Evolutionary conservation across 139 green algal species (phyloP), one percentile per base, ranked within the genome.

Genomic region (Coccomyxa sp.): DNA sequence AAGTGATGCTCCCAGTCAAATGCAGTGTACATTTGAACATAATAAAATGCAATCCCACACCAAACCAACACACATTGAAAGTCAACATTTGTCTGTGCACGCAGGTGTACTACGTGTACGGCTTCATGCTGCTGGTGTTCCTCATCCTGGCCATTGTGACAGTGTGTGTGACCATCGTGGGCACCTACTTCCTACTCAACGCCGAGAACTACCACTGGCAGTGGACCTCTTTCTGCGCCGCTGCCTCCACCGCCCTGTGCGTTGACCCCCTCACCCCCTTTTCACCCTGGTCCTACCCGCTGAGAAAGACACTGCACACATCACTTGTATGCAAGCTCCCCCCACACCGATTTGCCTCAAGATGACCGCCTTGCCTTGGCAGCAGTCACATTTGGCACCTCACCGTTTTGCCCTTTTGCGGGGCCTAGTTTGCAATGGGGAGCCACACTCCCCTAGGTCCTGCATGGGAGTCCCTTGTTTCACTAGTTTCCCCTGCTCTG

Each of bases 131-230:
- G 81, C 93, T 99, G 21, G 96, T 99, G 81, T 95, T 98, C 82
- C 66, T 97, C 71, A 98, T 99, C 89, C 89, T 99, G 63, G 79
- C 96, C 45, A 93, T 98, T 28, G 96, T 99, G 28, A 98, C 94
- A 0, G 81, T 93, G 11, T 98, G 94, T 82, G 91, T 96, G 11
- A 96, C 94, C 31, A 92, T 99, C 68, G 96, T 99, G 63, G 96
- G 91, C 77, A 98, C 96, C 12, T 99, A 99, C 90, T 98, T 99
- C 90, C 88, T 99, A 82, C 92, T 99, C n/a, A 99, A 99, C 87
- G 95, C 95, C 12, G 96, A 99, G 85, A 98, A 99, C 90, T 98
- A 99, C 88, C 92, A 98, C 86, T 99, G 96, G 96, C 93, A 97
- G 83, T 99, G 96, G 96, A 98, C 96, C 0, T 88, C 92, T 30